These are phyloP conservation scores for Echium plantagineum DNA, from an alignment of 257 asterid genomes.

Conservation along the genomic window DNA sequence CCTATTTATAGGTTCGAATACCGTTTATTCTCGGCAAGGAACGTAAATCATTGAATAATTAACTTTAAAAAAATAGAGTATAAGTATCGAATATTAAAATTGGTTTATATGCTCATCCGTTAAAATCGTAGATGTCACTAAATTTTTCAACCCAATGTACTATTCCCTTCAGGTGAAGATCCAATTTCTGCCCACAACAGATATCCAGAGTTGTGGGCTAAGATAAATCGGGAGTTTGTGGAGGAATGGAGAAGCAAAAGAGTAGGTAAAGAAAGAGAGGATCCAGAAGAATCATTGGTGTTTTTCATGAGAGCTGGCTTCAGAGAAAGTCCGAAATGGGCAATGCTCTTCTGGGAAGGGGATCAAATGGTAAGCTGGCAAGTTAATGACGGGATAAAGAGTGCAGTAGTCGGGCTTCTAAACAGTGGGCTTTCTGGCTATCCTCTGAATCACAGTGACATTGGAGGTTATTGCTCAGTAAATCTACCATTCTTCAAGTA, in stretches of 20 bases:
- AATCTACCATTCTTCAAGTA: slow-evolving; percentile 64
- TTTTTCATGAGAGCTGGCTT: slow-evolving; percentile 97
- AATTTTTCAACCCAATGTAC: background rate
- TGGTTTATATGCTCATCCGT: background rate
- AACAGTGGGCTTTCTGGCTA: slow-evolving; percentile 85
- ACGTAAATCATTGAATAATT: too few relatives aligned
- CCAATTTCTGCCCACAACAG: slow-evolving; percentile 81
- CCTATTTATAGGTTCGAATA: too few relatives aligned
- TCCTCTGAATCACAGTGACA: slow-evolving; percentile 88
- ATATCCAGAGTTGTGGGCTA: slow-evolving; percentile 92
- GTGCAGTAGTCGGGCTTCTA: slow-evolving; percentile 79
- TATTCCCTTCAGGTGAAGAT: slow-evolving; percentile 61
- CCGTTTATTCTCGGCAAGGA: too few relatives aligned
- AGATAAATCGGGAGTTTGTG: slow-evolving; percentile 60
- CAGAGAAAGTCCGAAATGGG: slow-evolving; percentile 71
- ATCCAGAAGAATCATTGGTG: slow-evolving; percentile 45
- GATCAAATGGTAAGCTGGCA: slow-evolving; percentile 99
- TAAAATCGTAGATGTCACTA: background rate
- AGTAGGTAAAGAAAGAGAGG: slow-evolving; percentile 22
- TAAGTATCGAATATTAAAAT: background rate
- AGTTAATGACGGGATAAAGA: slow-evolving; percentile 88
- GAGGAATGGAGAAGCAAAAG: slow-evolving; percentile 62
- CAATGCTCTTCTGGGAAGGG: slow-evolving; percentile 92
- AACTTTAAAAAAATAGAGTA: too few relatives aligned
- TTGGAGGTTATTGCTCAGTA: slow-evolving; percentile 89